Conservation (phyloP, 1,284 basidiomycete species). For the Cystobasidium sp. region DNA sequence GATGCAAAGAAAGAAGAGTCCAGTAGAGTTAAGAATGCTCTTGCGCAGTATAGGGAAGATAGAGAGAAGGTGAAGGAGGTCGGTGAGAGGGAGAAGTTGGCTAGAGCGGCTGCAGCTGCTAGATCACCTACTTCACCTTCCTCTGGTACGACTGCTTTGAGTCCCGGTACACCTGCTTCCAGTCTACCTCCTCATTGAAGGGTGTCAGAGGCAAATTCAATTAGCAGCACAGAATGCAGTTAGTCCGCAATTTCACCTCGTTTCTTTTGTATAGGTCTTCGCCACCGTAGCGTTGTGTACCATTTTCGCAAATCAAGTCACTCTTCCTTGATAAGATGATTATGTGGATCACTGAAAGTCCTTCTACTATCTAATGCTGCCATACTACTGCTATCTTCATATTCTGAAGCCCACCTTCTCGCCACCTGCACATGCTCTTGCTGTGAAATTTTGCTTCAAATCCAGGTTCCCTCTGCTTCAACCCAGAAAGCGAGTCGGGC, state of each 20-base stretch:
- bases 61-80: constrained; percentile 13
- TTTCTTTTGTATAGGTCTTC: too few species aligned
- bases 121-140: constrained; percentile 3
- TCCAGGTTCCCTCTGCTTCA: constrained; percentile 8
- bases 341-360: background rate
- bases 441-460: constrained; percentile 12
- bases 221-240: too few species aligned
- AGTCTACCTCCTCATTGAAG: background rate
- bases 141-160: background rate
- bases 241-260: too few species aligned
- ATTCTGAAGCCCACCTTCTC: background rate
- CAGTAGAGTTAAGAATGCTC: constrained; percentile 16
- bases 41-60: constrained; percentile 28
- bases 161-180: background rate
- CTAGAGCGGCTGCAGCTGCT: background rate
- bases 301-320: too few species aligned
- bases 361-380: background rate
- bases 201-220: too few species aligned
- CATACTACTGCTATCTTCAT: background rate
- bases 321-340: too few species aligned
- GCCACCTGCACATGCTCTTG: background rate
- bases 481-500: constrained; percentile 23
- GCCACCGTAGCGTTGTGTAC: too few species aligned
- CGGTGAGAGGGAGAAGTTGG: constrained; percentile 17
- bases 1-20: constrained; percentile 30